Evolutionary conservation across 805 yeast genomes (phyloP).

Genomic region (Myxozyma neotropica): DNA sequence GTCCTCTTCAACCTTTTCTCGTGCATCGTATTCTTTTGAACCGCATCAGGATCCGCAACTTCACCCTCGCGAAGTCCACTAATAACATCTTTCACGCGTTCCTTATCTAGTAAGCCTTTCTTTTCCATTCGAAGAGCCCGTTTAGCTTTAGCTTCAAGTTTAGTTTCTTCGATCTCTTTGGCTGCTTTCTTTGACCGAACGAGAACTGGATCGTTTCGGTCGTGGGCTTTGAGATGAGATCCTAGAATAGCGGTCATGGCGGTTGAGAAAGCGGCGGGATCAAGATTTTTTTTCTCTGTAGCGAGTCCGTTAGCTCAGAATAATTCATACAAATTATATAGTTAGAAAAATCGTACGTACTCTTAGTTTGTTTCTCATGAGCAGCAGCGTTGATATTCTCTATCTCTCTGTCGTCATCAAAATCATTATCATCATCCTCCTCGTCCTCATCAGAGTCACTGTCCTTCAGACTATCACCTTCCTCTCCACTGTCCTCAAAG

Average conservation of each 20-base stretch:
- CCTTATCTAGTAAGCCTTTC: conserved; percentile 64
- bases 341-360: too few species aligned
- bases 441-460: conserved; percentile 32
- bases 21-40: conserved; percentile 60
- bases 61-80: conserved; percentile 26
- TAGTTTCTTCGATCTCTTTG: conserved; percentile 71
- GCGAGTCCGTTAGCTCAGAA: background rate
- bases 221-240: conserved; percentile 85
- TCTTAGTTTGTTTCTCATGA: conserved; percentile 22
- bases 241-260: conserved; percentile 85
- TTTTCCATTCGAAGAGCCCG: conserved; percentile 70
- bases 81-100: conserved; percentile 66
- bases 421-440: conserved; percentile 38
- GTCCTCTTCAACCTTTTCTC: conserved; percentile 73
- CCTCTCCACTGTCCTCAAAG: conserved; percentile 34
- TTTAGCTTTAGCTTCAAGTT: conserved; percentile 81
- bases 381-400: conserved; percentile 30
- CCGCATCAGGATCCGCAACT: conserved; percentile 58
- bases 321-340: too few species aligned
- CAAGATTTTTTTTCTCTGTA: conserved; percentile 57
- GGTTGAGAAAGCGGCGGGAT: conserved; percentile 72
- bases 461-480: conserved; percentile 35
- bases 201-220: conserved; percentile 85
- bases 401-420: conserved; percentile 41
- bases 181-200: conserved; percentile 65